Percentiles rank a stretch among this genome's conserved stretches.
These are phyloP conservation scores for Alternaria infectoria DNA, from an alignment of 2,329 filamentous ascomycete species.

Conservation along the genomic window DNA sequence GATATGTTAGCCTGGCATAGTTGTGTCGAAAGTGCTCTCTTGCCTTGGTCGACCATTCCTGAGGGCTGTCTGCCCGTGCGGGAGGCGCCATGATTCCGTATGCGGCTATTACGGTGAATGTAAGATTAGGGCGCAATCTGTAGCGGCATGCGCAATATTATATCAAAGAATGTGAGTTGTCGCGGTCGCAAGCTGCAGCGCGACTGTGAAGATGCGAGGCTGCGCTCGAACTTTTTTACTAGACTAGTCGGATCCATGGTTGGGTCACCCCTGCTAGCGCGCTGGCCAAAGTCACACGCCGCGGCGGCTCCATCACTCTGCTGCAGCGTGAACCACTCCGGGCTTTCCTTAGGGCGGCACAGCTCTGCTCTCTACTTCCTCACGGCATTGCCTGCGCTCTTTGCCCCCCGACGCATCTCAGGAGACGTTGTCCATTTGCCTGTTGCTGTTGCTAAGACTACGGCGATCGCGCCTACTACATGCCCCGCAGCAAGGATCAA, in stretches of 20 bases:
- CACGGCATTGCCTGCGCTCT: conserved; percentile 21
- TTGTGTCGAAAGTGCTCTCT: neutral
- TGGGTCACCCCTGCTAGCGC: conserved; percentile 21
- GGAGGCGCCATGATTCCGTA: conserved; percentile 37
- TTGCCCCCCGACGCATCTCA: conserved; percentile 27
- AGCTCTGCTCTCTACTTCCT: conserved; percentile 26
- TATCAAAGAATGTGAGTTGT: neutral
- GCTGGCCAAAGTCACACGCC: conserved; percentile 22
- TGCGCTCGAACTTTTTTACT: conserved; percentile 16
- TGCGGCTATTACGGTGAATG: neutral
- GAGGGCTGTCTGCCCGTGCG: conserved; percentile 50
- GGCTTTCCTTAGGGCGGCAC: conserved; percentile 39
- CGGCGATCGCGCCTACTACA: conserved; percentile 38
- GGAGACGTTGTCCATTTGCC: conserved; percentile 28
- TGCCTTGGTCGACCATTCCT: conserved; percentile 74
- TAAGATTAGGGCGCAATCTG: conserved; percentile 9
- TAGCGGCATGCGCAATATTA: neutral
- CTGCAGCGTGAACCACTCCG: conserved; percentile 27
- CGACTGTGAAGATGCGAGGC: conserved; percentile 8
- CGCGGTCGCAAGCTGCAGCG: conserved; percentile 6
- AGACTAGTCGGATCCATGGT: conserved; percentile 12
- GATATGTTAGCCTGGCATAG: neutral
- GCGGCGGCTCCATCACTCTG: conserved; percentile 27
- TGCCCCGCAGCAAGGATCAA: conserved; percentile 47
- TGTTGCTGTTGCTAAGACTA: conserved; percentile 29